A percentile compares a stretch with the other conserved stretches of the same genome.
Conservation (phyloP, 2,329 filamentous ascomycete species). For the Beauveria sp. region DNA sequence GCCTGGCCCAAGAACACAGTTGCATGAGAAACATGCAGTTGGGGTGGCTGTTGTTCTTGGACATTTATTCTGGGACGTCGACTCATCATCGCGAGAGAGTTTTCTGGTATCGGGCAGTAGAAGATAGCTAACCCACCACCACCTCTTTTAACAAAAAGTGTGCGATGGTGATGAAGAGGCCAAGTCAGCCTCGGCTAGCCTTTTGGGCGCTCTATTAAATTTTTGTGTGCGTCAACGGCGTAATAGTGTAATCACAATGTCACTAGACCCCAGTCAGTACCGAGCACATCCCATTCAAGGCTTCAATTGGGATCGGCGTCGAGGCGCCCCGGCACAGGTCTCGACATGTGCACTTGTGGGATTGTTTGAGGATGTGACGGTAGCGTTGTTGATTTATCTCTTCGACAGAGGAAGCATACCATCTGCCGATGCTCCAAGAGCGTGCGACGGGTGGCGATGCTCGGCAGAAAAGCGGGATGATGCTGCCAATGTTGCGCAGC, state of each 20-base stretch:
- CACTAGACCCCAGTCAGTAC: not conserved
- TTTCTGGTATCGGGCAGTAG: not conserved
- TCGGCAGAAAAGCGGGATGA: not conserved
- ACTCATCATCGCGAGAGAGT: not conserved
- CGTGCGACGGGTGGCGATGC: not conserved
- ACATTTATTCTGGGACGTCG: not conserved
- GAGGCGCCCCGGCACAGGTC: not conserved
- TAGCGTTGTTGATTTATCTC: not conserved
- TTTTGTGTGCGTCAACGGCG: not conserved
- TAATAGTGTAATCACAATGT: not conserved
- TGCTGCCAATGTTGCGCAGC: too few species aligned
- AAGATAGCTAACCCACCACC: not conserved
- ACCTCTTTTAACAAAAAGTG: not conserved
- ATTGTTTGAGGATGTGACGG: not conserved
- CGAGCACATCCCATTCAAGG: not conserved
- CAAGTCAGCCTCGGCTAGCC: conserved; percentile 6
- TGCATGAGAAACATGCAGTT: not conserved
- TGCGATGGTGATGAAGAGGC: not conserved
- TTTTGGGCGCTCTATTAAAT: not conserved
- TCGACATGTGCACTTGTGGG: not conserved
- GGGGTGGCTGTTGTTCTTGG: not conserved
- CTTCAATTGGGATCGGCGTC: conserved; percentile 9
- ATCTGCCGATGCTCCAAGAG: not conserved
- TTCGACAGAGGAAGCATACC: not conserved
- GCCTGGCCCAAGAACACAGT: not conserved